Evolutionary conservation across 2,329 filamentous ascomycete species (phyloP), one percentile per base, ranked within the genome.

Genomic region (Alternaria novae-zelandiae): DNA sequence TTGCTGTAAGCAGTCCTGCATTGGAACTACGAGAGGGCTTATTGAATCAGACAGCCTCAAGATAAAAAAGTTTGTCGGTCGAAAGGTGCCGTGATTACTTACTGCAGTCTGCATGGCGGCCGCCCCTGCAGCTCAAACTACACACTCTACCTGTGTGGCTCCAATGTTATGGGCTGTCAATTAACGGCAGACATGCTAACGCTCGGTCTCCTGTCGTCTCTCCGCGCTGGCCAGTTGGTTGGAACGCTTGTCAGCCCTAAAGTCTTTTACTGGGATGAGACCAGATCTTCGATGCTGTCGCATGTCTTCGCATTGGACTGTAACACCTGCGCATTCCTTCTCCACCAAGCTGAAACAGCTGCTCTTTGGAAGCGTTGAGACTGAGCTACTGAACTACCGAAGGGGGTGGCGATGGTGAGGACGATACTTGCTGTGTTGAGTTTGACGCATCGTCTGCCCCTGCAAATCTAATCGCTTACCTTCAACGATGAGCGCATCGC

Each of bases 171-270:
- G 58, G 61, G 57, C 67, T 73, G 68, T 71, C 68, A 71, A 60
- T 61, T 58, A 70, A 71, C 67, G 68, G 64, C 57, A 68, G 54
- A 46, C 54, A 54, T 47, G 54, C 47, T 57, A 54, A 57, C 54
- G 63, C 67, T 69, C 63, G 65, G 64, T 43, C 58, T 61, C 65
- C 67, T 59, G 47, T 70, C 65, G 64, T 50, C 67, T 73, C 74
- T 77, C 74, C 71, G 64, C 75, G 69, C 61, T 65, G 61, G 72
- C 75, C 74, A 70, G 45, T 62, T 61, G 60, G 60, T 65, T 68
- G 74, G 75, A 70, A 75, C 68, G 43, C 28, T 57, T 21, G 23
- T 45, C 54, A 57, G 56, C 62, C 50, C 51, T 44, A 44, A 61
- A 60, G 63, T 54, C 47, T 63, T 51, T 56, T 54, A 55, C 53